phyloP scores from a whole-genome alignment of 495 filamentous ascomycete genomes.

The Paragyromitra xinjiangensis region DNA sequence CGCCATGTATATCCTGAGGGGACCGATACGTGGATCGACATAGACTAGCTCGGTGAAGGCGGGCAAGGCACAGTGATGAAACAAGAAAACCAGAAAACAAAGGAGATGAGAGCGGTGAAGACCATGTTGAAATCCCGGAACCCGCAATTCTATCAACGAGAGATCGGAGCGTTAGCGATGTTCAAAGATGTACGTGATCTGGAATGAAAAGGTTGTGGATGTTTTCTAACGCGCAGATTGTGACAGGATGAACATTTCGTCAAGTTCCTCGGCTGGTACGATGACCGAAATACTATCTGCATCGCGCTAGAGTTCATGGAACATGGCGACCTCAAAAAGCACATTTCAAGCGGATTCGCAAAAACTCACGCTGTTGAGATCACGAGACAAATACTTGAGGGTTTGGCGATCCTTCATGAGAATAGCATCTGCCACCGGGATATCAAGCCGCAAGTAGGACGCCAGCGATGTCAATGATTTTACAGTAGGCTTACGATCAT shows the following conservation, averaged over 20 bases:
- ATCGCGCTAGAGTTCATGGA: not conserved
- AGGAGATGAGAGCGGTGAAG: too few relatives aligned
- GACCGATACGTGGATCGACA: too few relatives aligned
- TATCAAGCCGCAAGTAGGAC: constrained; percentile 16
- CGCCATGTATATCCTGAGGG: too few relatives aligned
- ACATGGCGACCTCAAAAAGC: not conserved
- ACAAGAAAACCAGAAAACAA: too few relatives aligned
- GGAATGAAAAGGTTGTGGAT: too few relatives aligned
- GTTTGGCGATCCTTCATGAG: not conserved
- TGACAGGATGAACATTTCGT: not conserved
- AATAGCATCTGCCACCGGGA: constrained; percentile 13
- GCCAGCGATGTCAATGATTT: not conserved
- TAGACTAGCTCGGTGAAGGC: too few relatives aligned
- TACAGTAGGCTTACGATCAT: not conserved
- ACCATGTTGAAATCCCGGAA: too few relatives aligned
- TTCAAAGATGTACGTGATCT: too few relatives aligned
- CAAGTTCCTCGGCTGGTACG: not conserved
- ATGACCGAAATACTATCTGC: not conserved
- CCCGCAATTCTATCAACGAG: too few relatives aligned
- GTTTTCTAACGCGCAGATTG: too few relatives aligned
- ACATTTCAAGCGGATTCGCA: not conserved
- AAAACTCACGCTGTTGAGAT: not conserved
- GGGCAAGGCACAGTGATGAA: too few relatives aligned
- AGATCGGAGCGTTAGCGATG: too few relatives aligned
- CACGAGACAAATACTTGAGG: constrained; percentile 11